Evolutionary conservation across 163 green algal genomes (phyloP), one percentile per base, ranked within the genome.

Genomic region (Coccomyxa subellipsoidea): DNA sequence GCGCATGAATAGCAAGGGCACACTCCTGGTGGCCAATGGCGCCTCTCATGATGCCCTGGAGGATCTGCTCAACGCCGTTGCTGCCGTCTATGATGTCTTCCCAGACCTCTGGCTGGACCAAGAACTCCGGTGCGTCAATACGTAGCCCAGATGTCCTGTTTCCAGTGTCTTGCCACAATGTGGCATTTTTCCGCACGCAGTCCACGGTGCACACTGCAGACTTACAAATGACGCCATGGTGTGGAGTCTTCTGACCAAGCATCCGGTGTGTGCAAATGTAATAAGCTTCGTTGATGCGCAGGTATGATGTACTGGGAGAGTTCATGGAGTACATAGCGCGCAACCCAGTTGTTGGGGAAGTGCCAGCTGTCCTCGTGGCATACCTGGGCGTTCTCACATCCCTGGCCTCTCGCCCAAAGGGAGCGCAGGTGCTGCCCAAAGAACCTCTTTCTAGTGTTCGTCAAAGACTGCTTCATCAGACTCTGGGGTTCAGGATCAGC

Each of bases 341-440:
- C 0, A 69, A 85, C 23, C 25, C 75, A 0, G 77, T 79, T 2
- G 38, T 90, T 29, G 15, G 39, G 29, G 71, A 82, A 72, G 81
- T 75, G 40, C 85, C 85, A 5, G 82, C 90, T 37, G 87, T 93
- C 35, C 87, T 93, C 25, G 88, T 94, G 71, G 90, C 88, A 23
- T 95, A 94, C 77, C 83, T 96, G 76, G 85, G 85, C 35, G 85
- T 97, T 10, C 89, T 97, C 81, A 87, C 85, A 10, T 85, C 90
- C 0, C 84, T 97, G 70, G 92, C 92, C 1, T 37, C 70, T 9
- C 86, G 86, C 1, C 81, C 90, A n/a, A 78, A 90, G n/a, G 93
- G 93, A 39, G 91, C 88, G 1, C 35, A 66, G 54, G 78, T 73
- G 66, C n/a, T 35, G 66, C 27, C 32, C 29, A 29, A 18, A 66